Evolutionary conservation across 371 early-diverging fungal genomes (phyloP), one percentile per base, ranked within the genome.

Genomic region (Mortierella sp.): DNA sequence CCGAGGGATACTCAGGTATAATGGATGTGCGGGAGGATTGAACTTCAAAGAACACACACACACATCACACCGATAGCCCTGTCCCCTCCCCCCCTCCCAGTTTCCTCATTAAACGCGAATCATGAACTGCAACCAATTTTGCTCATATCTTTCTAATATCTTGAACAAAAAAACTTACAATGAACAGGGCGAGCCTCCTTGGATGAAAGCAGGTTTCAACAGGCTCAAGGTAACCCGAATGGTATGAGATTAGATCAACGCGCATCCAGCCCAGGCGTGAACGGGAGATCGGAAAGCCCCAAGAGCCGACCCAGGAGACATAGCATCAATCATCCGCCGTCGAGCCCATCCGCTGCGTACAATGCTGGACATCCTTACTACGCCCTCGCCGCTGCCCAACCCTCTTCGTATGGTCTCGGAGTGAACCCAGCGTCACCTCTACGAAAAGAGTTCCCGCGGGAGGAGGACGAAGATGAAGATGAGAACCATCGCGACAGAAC

Each of bases 251-350:
- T 54, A 10, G n/a, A 30, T 16, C 64, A 42, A 14, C 31, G 14
- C 13, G 2, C 52, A 14, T 13, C 52, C 16, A 45, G 65, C 39
- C 19, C 41, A 19, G 6, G 27, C 12, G 2, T 46, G 16, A 53
- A 55, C 19, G 38, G 41, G n/a, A 51, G 39, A 21, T 54, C 38
- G 27, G 23, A 38, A 14, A 45, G 28, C 26, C 42, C 24, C 14
- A 23, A 8, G 3, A 27, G 5, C n/a, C 9, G 57, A 21, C 70
- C 70, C 0, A 30, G 70, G 23, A 16, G 70, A 31, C 70, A 69
- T 49, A 62, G 63, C 24, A 69, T 69, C 54, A 69, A 69, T 34
- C 70, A 69, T 10, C 59, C 70, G n/a, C 63, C 69, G 6, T 43
- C 48, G 5, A 27, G 53, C 23, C 14, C 51, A 16, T 41, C 62